Conservation (phyloP, 2,329 filamentous ascomycete genomes). For the Xylaria sp. region DNA sequence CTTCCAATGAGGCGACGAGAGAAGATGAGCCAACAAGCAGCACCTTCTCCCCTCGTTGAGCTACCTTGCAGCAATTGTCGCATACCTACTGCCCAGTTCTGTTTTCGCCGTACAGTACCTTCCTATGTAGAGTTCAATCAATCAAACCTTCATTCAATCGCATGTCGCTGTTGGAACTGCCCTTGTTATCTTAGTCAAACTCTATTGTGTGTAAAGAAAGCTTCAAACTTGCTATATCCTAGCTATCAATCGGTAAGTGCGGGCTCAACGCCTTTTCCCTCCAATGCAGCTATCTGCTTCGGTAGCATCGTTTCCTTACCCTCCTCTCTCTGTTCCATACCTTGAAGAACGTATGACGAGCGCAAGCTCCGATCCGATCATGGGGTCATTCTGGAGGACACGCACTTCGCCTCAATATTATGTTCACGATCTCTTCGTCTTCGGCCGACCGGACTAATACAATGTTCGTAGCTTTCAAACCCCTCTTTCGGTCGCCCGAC, state of each 20-base stretch:
- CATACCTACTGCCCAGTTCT: neutral
- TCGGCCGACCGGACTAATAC: constrained; percentile 3
- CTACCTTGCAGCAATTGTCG: neutral
- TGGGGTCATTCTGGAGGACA: neutral
- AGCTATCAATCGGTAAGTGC: constrained; percentile 32
- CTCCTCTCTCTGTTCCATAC: neutral
- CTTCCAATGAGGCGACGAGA: constrained; percentile 17
- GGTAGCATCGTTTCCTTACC: neutral
- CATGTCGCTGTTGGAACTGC: neutral
- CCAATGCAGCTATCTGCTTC: neutral
- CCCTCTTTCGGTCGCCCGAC: neutral
- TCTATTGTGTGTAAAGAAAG: constrained; percentile 9
- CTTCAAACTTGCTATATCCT: neutral
- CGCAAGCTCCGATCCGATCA: neutral
- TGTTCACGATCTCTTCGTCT: neutral
- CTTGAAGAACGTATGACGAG: neutral
- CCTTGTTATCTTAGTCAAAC: neutral
- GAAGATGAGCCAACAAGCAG: neutral
- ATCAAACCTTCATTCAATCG: constrained; percentile 8
- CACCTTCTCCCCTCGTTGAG: neutral
- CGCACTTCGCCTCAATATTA: neutral
- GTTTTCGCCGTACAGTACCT: too few species aligned
- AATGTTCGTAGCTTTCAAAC: neutral
- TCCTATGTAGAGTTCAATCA: neutral
- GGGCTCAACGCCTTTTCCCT: constrained; percentile 12